phyloP scores from a whole-genome alignment of 768 basidiomycete genomes.

The Gymnopilus dilepis region DNA sequence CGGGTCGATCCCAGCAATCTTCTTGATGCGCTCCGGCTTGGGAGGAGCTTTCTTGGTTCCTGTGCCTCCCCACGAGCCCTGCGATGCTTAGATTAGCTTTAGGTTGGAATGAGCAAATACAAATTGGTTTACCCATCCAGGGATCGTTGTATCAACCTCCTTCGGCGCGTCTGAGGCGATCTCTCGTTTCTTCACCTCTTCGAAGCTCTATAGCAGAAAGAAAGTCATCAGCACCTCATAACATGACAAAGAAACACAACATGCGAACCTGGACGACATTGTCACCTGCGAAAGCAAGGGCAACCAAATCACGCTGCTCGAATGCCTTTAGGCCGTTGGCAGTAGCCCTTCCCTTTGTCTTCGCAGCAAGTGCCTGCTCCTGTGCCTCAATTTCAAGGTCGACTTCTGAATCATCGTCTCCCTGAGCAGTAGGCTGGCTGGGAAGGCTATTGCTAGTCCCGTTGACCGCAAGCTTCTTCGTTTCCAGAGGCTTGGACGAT shows the following conservation, averaged over 20 bases:
- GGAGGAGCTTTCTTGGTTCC: conserved; percentile 66
- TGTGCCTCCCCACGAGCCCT: conserved; percentile 93
- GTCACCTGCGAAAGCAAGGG: conserved; percentile 95
- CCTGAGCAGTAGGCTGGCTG: conserved; percentile 47
- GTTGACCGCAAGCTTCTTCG: conserved; percentile 35
- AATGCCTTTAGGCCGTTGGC: conserved; percentile 64
- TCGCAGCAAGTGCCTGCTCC: conserved; percentile 50
- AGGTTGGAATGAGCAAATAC: conserved; percentile 8
- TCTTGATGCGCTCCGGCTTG: conserved; percentile 78
- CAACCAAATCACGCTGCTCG: conserved; percentile 90
- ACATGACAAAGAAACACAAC: neutral
- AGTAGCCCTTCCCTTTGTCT: conserved; percentile 48
- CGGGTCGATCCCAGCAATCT: conserved; percentile 81
- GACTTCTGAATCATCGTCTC: conserved; percentile 55
- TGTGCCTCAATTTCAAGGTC: conserved; percentile 76
- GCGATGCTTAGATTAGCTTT: neutral
- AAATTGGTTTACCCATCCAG: conserved; percentile 85
- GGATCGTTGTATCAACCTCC: conserved; percentile 87
- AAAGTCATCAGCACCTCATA: conserved; percentile 10
- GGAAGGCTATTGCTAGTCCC: conserved; percentile 39
- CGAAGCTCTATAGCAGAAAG: conserved; percentile 69
- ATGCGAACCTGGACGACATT: conserved; percentile 87
- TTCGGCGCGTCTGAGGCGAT: conserved; percentile 87
- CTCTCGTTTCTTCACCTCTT: conserved; percentile 80
- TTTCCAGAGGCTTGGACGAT: conserved; percentile 36